Evolutionary conservation across 1,139 yeast genomes (phyloP).

Genomic region (Pichia sp.): DNA sequence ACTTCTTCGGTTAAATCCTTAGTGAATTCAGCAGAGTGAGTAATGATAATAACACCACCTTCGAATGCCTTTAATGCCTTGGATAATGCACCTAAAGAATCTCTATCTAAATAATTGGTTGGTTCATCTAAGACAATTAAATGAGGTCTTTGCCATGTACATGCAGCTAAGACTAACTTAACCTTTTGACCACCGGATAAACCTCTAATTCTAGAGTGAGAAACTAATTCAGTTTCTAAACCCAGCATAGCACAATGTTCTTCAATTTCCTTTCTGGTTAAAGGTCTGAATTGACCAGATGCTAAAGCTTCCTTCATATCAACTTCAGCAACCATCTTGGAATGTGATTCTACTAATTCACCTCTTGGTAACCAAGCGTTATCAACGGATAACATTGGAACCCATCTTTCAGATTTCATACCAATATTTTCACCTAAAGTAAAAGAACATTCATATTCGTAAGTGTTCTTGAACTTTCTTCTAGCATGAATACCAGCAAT

Average conservation of each 20-base stretch:
- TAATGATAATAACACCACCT: constrained; percentile 99
- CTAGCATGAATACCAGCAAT: constrained; percentile 91
- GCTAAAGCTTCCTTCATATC: constrained; percentile 99
- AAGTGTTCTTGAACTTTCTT: constrained; percentile 99
- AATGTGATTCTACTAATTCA: constrained; percentile 96
- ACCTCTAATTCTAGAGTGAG: constrained; percentile 99
- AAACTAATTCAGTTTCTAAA: constrained; percentile 96
- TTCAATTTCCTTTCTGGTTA: constrained; percentile 99
- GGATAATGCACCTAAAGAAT: constrained; percentile 98
- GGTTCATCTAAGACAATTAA: constrained; percentile 98
- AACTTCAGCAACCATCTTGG: constrained; percentile 99
- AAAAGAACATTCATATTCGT: constrained; percentile 99
- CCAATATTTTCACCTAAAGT: constrained; percentile 95
- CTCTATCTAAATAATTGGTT: constrained; percentile 98
- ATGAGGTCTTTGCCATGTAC: constrained; percentile 99
- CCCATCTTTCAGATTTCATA: constrained; percentile 99
- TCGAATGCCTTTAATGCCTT: constrained; percentile 97
- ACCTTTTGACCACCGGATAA: constrained; percentile 99
- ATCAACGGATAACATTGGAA: constrained; percentile 98
- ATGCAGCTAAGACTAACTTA: constrained; percentile 98
- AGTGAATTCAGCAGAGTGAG: constrained; percentile 99
- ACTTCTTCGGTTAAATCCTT: constrained; percentile 98
- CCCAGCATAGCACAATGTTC: constrained; percentile 98
- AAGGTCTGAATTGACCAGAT: constrained; percentile 99
- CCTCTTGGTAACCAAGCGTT: constrained; percentile 99